Percentiles rank a stretch among this genome's conserved stretches.
Evolutionary conservation across 495 filamentous ascomycete genomes (phyloP).

Genomic region (Neurospora hispaniola): DNA sequence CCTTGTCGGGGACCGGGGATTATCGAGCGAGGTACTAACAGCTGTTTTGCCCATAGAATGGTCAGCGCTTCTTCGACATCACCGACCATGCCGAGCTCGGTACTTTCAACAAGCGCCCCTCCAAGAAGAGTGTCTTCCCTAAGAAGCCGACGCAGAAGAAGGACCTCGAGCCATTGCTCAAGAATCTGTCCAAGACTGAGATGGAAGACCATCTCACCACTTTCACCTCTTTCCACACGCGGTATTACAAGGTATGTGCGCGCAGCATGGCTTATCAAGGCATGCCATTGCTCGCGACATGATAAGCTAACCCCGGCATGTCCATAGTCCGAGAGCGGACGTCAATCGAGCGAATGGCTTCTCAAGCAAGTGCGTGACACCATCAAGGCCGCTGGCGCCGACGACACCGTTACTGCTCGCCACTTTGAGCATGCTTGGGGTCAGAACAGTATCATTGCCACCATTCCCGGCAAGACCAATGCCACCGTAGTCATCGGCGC

Average conservation of each 20-base stretch:
- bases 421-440: conserved; percentile 79
- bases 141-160: conserved; percentile 52
- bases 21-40: not conserved
- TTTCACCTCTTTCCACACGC: conserved; percentile 23
- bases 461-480: conserved; percentile 76
- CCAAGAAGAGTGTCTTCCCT: conserved; percentile 48
- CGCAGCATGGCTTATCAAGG: not conserved
- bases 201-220: conserved; percentile 61
- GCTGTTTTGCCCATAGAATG: conserved; percentile 42
- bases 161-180: conserved; percentile 54
- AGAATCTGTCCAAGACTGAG: conserved; percentile 59
- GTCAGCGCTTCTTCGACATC: conserved; percentile 90
- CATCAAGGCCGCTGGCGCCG: conserved; percentile 58
- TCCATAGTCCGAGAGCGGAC: conserved; percentile 75
- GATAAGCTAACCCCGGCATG: conserved; percentile 41
- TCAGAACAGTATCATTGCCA: conserved; percentile 86
- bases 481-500: conserved; percentile 65
- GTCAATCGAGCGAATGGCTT: conserved; percentile 87
- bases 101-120: conserved; percentile 26
- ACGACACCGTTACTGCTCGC: conserved; percentile 53
- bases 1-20: not conserved
- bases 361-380: conserved; percentile 61
- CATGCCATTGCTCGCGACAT: not conserved
- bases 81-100: conserved; percentile 59
- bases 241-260: conserved; percentile 21